Base-by-base conservation (phyloP, 179 eudicot species). In the Beta lomatogona region DNA sequence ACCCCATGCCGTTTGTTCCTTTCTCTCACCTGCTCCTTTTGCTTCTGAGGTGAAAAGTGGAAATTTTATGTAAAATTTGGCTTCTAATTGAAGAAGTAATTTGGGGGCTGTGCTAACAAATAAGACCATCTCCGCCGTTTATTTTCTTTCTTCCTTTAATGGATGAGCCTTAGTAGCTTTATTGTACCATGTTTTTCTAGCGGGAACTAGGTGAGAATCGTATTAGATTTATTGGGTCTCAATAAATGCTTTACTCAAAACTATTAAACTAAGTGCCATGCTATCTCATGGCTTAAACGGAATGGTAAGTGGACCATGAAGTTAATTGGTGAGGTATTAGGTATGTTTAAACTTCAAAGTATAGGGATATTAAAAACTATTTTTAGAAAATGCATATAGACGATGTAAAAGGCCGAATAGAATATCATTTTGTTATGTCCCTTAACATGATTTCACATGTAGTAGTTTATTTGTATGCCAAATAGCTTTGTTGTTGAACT, bases 381-480 rank as follows among this genome's bases (percentile, higher is more conserved):
- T 70, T 46, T 18, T 45, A n/a, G 28, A 45, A 25, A 70, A 68
- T 16, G 12, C 9, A 25, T n/a, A 10, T 0, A 45, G 73, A 70
- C 31, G 15, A 5, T 48, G n/a, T 70, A 48, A 57, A n/a, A 22
- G 5, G 48, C 54, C 77, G 14, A 46, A 31, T 53, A 3, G 25
- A 73, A 16, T 46, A 54, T 31, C n/a, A 55, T 57, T 36, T 53
- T 73, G 16, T 48, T 45, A 48, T 76, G 61, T 21, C 19, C 16
- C 12, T 14, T 54, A 25, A 54, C 28, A 65, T 73, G 55, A 53
- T 50, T 31, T 74, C 31, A 77, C 79, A n/a, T 75, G 81, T 61
- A 60, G 41, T 3, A 1, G 41, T 36, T 25, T 25, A 36, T 36
- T 36, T 36, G 41, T 2, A 36, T 36, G 41, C 41, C 41, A 36